Conservation (phyloP, 2,329 filamentous ascomycete species). For the Pestalotiopsis sp. region DNA sequence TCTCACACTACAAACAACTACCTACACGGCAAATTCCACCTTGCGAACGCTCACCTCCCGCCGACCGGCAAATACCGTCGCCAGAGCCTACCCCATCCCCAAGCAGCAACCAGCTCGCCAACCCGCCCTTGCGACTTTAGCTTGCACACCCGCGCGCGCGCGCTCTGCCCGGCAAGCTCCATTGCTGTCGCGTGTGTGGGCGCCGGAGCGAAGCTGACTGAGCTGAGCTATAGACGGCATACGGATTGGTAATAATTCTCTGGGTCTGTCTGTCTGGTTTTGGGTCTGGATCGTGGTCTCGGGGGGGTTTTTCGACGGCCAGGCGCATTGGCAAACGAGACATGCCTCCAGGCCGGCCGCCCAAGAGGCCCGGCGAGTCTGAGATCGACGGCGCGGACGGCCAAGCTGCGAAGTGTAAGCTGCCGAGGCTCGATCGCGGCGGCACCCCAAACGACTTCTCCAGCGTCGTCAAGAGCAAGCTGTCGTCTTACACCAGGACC, state of each 20-base stretch:
- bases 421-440: slow-evolving; percentile 50
- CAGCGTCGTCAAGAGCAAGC: slow-evolving; percentile 56
- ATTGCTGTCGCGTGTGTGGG: neutral
- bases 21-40: neutral
- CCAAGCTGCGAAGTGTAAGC: slow-evolving; percentile 44
- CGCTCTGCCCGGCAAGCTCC: neutral
- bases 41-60: neutral
- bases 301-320: no score
- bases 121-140: neutral
- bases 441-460: slow-evolving; percentile 52
- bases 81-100: neutral
- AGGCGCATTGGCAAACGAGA: slow-evolving; percentile 13
- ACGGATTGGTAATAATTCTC: neutral
- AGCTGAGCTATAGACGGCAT: neutral
- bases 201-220: neutral
- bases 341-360: slow-evolving; percentile 44
- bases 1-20: neutral
- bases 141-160: neutral
- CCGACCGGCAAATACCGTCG: neutral
- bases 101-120: neutral
- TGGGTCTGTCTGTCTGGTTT: neutral
- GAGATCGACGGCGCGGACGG: slow-evolving; percentile 37
- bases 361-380: slow-evolving; percentile 47
- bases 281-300: neutral
- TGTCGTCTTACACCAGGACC: slow-evolving; percentile 63